phyloP scores from a whole-genome alignment of 2,329 filamentous ascomycete genomes.

The Penicillium brevicompactum region DNA sequence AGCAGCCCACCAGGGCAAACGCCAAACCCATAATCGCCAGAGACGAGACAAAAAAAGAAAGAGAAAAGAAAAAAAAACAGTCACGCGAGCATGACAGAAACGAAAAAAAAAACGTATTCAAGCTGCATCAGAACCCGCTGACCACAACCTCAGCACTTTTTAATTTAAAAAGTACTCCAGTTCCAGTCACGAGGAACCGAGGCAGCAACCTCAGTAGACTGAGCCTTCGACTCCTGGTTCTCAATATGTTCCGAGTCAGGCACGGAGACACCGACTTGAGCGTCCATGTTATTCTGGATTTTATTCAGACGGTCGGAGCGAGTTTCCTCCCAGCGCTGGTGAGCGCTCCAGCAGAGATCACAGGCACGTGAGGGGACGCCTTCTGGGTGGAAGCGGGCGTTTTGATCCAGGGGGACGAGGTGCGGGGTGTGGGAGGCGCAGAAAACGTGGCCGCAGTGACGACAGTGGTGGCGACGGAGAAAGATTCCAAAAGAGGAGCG shows the following conservation, averaged over 20 bases:
- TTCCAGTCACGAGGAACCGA: slow-evolving; percentile 62
- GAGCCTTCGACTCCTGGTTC: slow-evolving; percentile 17
- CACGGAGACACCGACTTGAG: slow-evolving; percentile 24
- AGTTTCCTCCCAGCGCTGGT: slow-evolving; percentile 57
- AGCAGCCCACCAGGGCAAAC: slow-evolving; percentile 10
- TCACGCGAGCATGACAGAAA: slow-evolving; percentile 3
- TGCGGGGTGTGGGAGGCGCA: slow-evolving; percentile 61
- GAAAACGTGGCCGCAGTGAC: slow-evolving; percentile 67
- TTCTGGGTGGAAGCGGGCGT: slow-evolving; percentile 64
- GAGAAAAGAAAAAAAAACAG: background rate
- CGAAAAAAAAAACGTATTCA: slow-evolving; percentile 6
- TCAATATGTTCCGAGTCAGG: slow-evolving; percentile 28
- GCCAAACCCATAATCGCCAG: slow-evolving; percentile 20
- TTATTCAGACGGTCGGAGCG: slow-evolving; percentile 55
- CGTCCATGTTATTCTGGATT: slow-evolving; percentile 43
- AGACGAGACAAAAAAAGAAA: background rate
- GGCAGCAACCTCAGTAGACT: slow-evolving; percentile 51
- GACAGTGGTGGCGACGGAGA: slow-evolving; percentile 66
- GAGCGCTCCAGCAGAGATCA: slow-evolving; percentile 62
- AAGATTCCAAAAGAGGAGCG: slow-evolving; percentile 62
- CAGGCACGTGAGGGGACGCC: slow-evolving; percentile 60
- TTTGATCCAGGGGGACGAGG: slow-evolving; percentile 63
- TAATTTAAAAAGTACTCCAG: slow-evolving; percentile 63
- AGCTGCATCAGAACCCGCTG: slow-evolving; percentile 20
- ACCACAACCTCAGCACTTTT: slow-evolving; percentile 7